Evolutionary conservation across 371 early-diverging fungal species (phyloP).

Genomic region (Apophysomyces variabilis): DNA sequence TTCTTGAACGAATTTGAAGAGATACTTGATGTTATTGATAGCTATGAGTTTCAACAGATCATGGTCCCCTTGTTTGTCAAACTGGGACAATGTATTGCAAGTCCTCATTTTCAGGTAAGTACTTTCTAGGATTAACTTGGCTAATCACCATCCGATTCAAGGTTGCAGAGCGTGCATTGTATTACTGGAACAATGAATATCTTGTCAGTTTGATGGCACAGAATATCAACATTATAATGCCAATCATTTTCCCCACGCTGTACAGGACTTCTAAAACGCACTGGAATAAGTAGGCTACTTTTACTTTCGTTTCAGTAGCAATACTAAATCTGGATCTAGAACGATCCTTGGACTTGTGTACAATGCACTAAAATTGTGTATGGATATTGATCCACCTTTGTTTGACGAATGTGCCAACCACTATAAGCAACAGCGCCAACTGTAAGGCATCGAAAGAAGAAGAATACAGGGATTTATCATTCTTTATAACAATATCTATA

Average conservation of each 20-base stretch:
- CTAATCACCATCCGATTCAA: slow-evolving; percentile 20
- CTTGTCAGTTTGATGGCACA: slow-evolving; percentile 90
- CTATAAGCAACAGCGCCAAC: slow-evolving; percentile 78
- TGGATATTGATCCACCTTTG: slow-evolving; percentile 89
- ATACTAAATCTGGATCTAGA: slow-evolving; percentile 38
- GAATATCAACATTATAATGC: slow-evolving; percentile 86
- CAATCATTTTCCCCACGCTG: slow-evolving; percentile 88
- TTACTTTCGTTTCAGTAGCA: background rate
- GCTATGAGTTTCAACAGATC: slow-evolving; percentile 84
- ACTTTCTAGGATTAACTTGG: background rate
- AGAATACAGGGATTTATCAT: background rate
- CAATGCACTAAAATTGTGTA: slow-evolving; percentile 92
- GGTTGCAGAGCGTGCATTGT: slow-evolving; percentile 92
- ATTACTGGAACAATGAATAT: slow-evolving; percentile 97
- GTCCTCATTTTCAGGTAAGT: slow-evolving; percentile 90
- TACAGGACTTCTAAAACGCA: slow-evolving; percentile 92
- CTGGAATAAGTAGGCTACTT: slow-evolving; percentile 87
- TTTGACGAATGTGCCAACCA: slow-evolving; percentile 91
- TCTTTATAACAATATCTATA: slow-evolving; percentile 21
- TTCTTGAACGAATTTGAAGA: slow-evolving; percentile 96
- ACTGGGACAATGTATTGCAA: slow-evolving; percentile 87
- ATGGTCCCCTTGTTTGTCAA: slow-evolving; percentile 89
- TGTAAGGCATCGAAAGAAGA: slow-evolving; percentile 52
- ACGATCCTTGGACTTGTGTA: slow-evolving; percentile 94
- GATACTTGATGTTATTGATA: slow-evolving; percentile 90